Base-by-base conservation (phyloP, 495 filamentous ascomycete genomes). In the Ascodesmis nigricans region DNA sequence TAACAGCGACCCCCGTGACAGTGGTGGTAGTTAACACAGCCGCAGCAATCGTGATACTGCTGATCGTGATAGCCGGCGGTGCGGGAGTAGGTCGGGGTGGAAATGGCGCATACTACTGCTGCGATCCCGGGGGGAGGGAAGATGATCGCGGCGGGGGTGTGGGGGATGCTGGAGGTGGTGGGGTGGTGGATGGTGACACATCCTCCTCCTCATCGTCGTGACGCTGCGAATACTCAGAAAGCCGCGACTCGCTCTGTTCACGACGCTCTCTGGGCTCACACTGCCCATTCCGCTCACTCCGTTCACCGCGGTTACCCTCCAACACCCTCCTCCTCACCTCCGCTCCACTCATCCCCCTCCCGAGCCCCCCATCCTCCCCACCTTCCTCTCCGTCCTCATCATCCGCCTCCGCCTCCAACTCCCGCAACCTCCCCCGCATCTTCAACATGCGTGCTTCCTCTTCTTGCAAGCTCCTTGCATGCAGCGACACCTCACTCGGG, bases 401-500 rank as follows among this genome's bases (percentile, higher is more conserved):
- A 1, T 25, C 20, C 14, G 21, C 21, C 5, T 20, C 16, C 7
- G 40, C 20, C 10, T 34, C 42, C 6, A 46, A 35, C n/a, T 31
- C n/a, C 10, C 7, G 17, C 32, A 23, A 23, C 21, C 40, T 31
- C 13, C 29, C 2, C 0, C 28, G 31, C 2, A n/a, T 35, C 23
- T 29, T 17, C 21, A n/a, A 24, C 47, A 50, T 50, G 23, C 73
- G 76, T 29, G 77, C 87, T 64, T 97, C 87, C 57, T 97, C 87
- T 28, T 79, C 65, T 7, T 75, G 71, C 31, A 84, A 69, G 15
- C 73, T 76, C 31, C 71, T 75, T 14, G 78, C 75, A 31, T 75
- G 71, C 14, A 90, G 63, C 6, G 75, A 82, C 28, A 87, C 73
- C 36, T 81, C 71, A n/a, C n/a, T n/a, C n/a, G n/a, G n/a, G n/a